These are phyloP conservation scores for Epithele typhae DNA, from an alignment of 768 basidiomycete species.

Conservation along the genomic window DNA sequence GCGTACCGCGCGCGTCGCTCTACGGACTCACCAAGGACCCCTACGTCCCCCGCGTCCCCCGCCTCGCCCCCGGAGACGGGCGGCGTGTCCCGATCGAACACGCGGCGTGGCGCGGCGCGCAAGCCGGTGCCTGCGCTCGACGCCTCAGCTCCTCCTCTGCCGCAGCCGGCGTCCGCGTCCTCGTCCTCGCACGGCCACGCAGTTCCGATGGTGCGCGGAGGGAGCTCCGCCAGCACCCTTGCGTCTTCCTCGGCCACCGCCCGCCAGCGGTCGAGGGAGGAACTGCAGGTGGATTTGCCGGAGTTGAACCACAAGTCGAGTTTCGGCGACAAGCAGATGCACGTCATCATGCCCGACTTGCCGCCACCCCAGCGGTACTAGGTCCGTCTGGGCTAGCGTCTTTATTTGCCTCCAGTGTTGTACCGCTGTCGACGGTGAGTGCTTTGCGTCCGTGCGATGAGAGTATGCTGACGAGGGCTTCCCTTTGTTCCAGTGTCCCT, in stretches of 20 bases:
- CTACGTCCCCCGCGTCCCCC: slow-evolving; percentile 1
- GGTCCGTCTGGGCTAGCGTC: too few relatives aligned
- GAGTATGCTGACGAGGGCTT: too few relatives aligned
- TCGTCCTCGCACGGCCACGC: neutral
- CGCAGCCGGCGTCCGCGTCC: neutral
- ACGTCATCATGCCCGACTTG: slow-evolving; percentile 26
- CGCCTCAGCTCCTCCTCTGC: slow-evolving; percentile 2
- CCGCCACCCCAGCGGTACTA: slow-evolving; percentile 21
- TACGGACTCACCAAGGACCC: neutral
- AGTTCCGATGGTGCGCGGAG: slow-evolving; percentile 1
- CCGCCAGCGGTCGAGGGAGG: slow-evolving; percentile 19
- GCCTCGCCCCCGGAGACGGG: slow-evolving; percentile 14
- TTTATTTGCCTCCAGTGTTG: too few relatives aligned
- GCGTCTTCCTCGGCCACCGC: slow-evolving; percentile 4
- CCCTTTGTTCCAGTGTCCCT: too few relatives aligned
- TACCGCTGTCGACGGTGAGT: too few relatives aligned
- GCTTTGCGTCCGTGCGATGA: too few relatives aligned
- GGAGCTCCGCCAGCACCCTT: slow-evolving; percentile 11
- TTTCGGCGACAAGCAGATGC: slow-evolving; percentile 26
- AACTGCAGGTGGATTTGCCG: slow-evolving; percentile 17
- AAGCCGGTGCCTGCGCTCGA: slow-evolving; percentile 22
- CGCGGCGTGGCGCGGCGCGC: slow-evolving; percentile 12
- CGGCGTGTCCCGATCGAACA: neutral
- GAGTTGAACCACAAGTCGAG: slow-evolving; percentile 27
- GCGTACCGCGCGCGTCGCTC: too few relatives aligned